Conservation (phyloP, 2,329 filamentous ascomycete genomes). For the Talaromyces sp. region DNA sequence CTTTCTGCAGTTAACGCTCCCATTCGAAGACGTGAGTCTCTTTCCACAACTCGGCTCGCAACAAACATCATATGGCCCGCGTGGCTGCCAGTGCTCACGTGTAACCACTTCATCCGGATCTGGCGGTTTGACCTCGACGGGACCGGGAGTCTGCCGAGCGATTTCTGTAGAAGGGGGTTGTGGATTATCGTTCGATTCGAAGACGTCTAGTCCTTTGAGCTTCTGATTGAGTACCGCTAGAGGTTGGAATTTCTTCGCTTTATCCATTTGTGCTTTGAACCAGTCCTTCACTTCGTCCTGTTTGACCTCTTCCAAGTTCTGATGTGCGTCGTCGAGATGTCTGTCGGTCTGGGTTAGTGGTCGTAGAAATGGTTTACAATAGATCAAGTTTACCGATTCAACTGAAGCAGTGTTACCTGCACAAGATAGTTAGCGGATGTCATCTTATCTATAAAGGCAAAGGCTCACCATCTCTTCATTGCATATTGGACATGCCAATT, state of each 20-base stretch:
- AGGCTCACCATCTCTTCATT: slow-evolving; percentile 86
- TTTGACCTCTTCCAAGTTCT: slow-evolving; percentile 80
- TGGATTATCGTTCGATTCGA: slow-evolving; percentile 79
- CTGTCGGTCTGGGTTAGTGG: slow-evolving; percentile 40
- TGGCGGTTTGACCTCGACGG: slow-evolving; percentile 39
- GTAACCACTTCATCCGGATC: slow-evolving; percentile 92
- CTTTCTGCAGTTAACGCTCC: slow-evolving; percentile 86
- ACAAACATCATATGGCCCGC: slow-evolving; percentile 71
- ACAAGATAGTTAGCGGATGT: neutral
- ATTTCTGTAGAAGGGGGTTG: slow-evolving; percentile 39
- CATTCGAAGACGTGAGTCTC: slow-evolving; percentile 72
- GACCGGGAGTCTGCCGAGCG: slow-evolving; percentile 31
- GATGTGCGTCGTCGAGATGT: slow-evolving; percentile 83
- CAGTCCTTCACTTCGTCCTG: slow-evolving; percentile 95
- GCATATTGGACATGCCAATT: slow-evolving; percentile 93
- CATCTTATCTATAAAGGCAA: neutral
- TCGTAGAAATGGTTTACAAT: neutral
- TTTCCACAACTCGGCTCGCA: slow-evolving; percentile 84
- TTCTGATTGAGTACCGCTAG: slow-evolving; percentile 91
- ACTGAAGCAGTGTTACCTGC: slow-evolving; percentile 83
- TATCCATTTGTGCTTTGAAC: slow-evolving; percentile 92
- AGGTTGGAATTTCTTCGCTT: slow-evolving; percentile 89
- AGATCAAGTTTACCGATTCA: slow-evolving; percentile 63
- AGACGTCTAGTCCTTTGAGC: slow-evolving; percentile 85
- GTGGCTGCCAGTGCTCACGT: slow-evolving; percentile 81